These are phyloP conservation scores for Colletotrichum truncatum DNA, from an alignment of 2,329 filamentous ascomycete genomes.

Conservation along the genomic window DNA sequence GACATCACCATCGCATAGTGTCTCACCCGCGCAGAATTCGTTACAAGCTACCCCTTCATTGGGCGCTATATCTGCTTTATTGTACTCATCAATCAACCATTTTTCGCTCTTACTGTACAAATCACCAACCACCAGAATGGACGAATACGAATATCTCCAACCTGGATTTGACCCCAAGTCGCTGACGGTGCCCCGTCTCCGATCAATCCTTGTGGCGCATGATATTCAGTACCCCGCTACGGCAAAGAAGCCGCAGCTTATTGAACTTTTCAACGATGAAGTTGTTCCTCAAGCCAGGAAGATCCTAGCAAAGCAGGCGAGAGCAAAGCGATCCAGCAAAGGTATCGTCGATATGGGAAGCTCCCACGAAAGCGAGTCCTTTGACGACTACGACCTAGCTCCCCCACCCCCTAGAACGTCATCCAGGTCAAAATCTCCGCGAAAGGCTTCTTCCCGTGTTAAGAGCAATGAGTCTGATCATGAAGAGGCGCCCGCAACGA, in stretches of 20 bases:
- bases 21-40: slow-evolving; percentile 8
- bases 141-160: slow-evolving; percentile 83
- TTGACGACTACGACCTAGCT: slow-evolving; percentile 66
- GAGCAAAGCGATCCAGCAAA: slow-evolving; percentile 85
- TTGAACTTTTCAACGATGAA: slow-evolving; percentile 83
- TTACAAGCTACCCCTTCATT: background rate
- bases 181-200: slow-evolving; percentile 87
- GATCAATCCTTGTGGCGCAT: slow-evolving; percentile 91
- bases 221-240: slow-evolving; percentile 86
- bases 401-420: slow-evolving; percentile 58
- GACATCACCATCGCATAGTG: slow-evolving; percentile 18
- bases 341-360: slow-evolving; percentile 79
- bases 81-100: background rate
- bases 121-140: slow-evolving; percentile 54
- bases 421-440: slow-evolving; percentile 64
- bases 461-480: slow-evolving; percentile 61
- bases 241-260: slow-evolving; percentile 89
- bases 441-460: slow-evolving; percentile 62
- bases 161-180: slow-evolving; percentile 84
- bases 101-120: background rate
- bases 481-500: slow-evolving; percentile 35
- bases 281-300: slow-evolving; percentile 82
- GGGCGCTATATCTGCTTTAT: background rate
- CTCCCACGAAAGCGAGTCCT: slow-evolving; percentile 71
- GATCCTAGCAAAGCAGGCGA: slow-evolving; percentile 77